Percentiles rank a stretch among this genome's conserved stretches.
phyloP scores from a whole-genome alignment of 2,329 filamentous ascomycete genomes.

The Fusarium sarcochroum region DNA sequence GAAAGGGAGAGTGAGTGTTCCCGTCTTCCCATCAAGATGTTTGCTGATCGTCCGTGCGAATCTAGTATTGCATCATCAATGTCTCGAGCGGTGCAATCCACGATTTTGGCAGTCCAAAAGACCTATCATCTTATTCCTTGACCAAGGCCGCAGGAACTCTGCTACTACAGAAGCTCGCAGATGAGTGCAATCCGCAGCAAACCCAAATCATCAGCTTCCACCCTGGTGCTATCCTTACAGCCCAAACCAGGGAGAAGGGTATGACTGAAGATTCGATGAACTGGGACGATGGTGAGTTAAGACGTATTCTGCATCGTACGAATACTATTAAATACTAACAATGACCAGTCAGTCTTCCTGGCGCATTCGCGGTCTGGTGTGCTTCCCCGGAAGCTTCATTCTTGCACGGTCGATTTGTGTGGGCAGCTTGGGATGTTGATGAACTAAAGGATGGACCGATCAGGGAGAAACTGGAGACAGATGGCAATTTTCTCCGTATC shows the following conservation, averaged over 20 bases:
- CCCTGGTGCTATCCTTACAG: conserved; percentile 1
- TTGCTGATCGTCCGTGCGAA: not conserved
- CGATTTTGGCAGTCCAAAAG: not conserved
- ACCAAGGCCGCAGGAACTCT: not conserved
- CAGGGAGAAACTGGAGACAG: not conserved
- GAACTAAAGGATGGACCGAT: not conserved
- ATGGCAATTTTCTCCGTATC: conserved; percentile 1
- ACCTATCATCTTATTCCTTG: not conserved
- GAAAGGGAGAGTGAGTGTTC: not conserved
- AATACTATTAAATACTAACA: not conserved
- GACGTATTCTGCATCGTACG: rapidly evolving
- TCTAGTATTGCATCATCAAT: not conserved
- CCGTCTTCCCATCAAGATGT: rapidly evolving
- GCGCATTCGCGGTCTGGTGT: not conserved
- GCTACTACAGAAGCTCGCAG: not conserved
- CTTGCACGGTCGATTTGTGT: conserved; percentile 10
- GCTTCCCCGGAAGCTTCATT: conserved; percentile 1
- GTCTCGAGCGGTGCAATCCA: conserved; percentile 9
- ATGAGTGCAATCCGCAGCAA: not conserved
- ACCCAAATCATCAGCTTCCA: conserved; percentile 1
- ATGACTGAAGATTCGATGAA: not conserved
- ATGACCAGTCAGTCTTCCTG: not conserved
- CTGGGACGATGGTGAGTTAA: conserved; percentile 1
- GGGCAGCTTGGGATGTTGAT: conserved; percentile 13
- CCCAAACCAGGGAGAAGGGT: not conserved